Percentiles rank a stretch among this genome's conserved stretches.
These are phyloP conservation scores for Rhodosporidiobolus sp. DNA, from an alignment of 768 basidiomycete genomes.

Conservation along the genomic window DNA sequence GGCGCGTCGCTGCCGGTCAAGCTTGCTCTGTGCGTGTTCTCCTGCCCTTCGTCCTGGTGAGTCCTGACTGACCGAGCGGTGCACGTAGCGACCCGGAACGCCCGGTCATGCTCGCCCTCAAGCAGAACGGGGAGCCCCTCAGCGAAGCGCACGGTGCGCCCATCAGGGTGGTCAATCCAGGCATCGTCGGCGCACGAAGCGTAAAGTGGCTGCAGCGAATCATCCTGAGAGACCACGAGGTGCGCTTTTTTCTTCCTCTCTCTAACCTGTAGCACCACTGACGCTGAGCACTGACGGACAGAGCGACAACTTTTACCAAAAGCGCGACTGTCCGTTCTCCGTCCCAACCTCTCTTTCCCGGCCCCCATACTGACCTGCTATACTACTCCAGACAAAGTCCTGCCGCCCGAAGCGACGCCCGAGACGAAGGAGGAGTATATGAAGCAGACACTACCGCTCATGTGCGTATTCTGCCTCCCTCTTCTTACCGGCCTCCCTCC, in stretches of 20 bases:
- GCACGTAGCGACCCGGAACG: conserved; percentile 9
- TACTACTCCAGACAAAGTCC: conserved; percentile 19
- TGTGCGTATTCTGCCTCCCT: neutral
- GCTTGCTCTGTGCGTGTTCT: conserved; percentile 18
- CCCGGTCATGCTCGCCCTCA: conserved; percentile 37
- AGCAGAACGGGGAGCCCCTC: conserved; percentile 30
- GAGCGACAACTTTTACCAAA: conserved; percentile 20
- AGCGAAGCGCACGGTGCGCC: conserved; percentile 37
- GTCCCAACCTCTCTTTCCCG: neutral
- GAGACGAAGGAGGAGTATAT: conserved; percentile 25
- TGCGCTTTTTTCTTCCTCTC: too few relatives aligned
- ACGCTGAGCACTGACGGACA: neutral
- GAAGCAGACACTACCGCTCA: conserved; percentile 11
- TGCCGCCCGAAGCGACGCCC: conserved; percentile 17
- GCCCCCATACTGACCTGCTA: too few relatives aligned
- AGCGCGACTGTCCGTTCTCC: conserved; percentile 18
- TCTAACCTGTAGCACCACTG: neutral
- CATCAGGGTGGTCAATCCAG: conserved; percentile 54
- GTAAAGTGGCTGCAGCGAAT: conserved; percentile 72
- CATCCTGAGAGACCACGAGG: conserved; percentile 47
- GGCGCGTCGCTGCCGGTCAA: conserved; percentile 19
- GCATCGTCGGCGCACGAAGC: conserved; percentile 67
- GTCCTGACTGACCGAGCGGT: neutral
- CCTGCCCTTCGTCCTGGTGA: neutral
- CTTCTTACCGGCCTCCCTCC: neutral